Evolutionary conservation across 2,329 filamentous ascomycete genomes (phyloP), one percentile per base, ranked within the genome.

Genomic region (Trichoderma citrinoviride): DNA sequence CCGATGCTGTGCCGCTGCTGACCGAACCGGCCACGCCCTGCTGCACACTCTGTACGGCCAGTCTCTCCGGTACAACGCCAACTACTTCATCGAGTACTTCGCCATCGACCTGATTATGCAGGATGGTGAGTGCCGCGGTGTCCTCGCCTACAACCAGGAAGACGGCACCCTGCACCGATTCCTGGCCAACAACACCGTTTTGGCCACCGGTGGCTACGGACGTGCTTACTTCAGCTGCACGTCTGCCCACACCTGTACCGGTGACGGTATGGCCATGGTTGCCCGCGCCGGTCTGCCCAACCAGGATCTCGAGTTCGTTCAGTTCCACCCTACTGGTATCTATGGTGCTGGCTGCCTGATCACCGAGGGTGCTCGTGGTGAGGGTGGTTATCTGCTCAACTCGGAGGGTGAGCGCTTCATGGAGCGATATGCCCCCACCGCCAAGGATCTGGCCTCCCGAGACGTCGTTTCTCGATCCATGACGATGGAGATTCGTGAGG

Each of bases 11-110:
- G 94, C 93, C 78, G 95, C 93, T 67, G 95, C 94, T 72, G 95
- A 99, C 79, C 87, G 94, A 85, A 98, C 95, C 68, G 95, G 95
- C 69, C 95, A 99, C 81, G 95, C 95, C 74, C 90, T 99, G 71
- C 88, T 99, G 60, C 95, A 99, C 86, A 99, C 95, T 27, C 91
- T 99, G 70, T 99, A 98, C 81, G 95, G 95, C 74, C 94, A 97
- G 83, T 97, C 93, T 61, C 87, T 98, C 67, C 86, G 92, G 76
- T 93, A 98, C 86, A 97, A 97, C 85, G 97, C 94, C 76, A 97
- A 97, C 85, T 99, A 97, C 86, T 98, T 99, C 82, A 97, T 99
- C 79, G 95, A 98, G 81, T 98, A 93, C 85, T 99, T 98, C 78
- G 95, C 93, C 73, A 86, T 96, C 71, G 95, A 98, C 77, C 83